Evolutionary conservation across 176 grass and related monocot genomes (phyloP), one percentile per base, ranked within the genome.

Genomic region (Carex myosuroides): DNA sequence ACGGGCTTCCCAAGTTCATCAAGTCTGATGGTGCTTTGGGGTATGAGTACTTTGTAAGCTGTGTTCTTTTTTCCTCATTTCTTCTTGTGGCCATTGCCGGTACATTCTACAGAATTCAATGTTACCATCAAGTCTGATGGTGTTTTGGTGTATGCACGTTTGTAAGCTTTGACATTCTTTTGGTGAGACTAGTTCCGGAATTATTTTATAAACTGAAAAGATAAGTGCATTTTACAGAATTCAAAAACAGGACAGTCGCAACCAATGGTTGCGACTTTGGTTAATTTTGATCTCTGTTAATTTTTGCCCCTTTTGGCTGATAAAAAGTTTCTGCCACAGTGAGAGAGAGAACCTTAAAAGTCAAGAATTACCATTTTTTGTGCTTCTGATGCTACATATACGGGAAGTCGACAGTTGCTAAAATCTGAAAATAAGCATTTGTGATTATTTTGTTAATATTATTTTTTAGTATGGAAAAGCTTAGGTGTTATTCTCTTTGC

Each of bases 21-120:
- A 71, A 89, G 80, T 88, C 91, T 22, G 92, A 98, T 92, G 95
- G 95, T 73, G 86, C 83, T 85, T 83, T 89, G 63, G 95, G 95
- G 95, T 98, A 90, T 83, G 85, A 81, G 22, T 85, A 85, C 29
- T 77, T 88, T 69, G 6, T 74, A 41, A 26, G 20, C 70, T 50
- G 18, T 73, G n/a, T 52, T 0, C 39, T 48, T 48, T 46, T 72
- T 37, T 12, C 20, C 20, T 3, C 69, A 59, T 69, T 16, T 62
- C 88, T 69, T 81, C 18, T 76, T 29, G 5, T 62, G 54, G 61
- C 16, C 84, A 12, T 88, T 88, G 37, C 0, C 0, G 35, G 59
- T 39, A 35, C 32, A 18, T 18, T 39, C 17, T 69, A 69, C 29
- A 39, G 29, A 35, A 39, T 67, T 60, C 3, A 69, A 17, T 39